Evolutionary conservation across 306 rosid genomes (phyloP).

Genomic region (Potentilla sterilis): DNA sequence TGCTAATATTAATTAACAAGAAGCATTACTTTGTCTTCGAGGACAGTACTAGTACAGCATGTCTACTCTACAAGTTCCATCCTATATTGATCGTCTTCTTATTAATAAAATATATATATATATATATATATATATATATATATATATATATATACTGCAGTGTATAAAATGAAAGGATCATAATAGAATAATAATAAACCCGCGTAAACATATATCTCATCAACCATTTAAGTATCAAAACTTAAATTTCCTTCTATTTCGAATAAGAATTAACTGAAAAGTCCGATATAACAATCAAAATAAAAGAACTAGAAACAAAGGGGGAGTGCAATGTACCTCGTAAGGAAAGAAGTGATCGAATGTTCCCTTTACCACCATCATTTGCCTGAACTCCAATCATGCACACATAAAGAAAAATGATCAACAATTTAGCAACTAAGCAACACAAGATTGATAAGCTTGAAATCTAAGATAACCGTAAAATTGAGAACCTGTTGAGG

Average conservation of each 20-base stretch:
- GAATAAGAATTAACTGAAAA: background rate
- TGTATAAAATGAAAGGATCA: background rate
- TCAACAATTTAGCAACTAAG: background rate
- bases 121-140: too few relatives aligned
- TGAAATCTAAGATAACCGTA: background rate
- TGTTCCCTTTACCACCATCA: slow-evolving; percentile 38
- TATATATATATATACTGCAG: background rate
- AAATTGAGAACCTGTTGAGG: slow-evolving; percentile 43
- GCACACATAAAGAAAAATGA: background rate
- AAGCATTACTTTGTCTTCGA: background rate
- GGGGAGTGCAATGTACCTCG: slow-evolving; percentile 47
- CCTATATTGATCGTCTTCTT: background rate
- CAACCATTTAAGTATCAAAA: background rate
- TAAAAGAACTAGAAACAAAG: background rate
- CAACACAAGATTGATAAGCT: background rate
- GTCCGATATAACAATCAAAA: background rate
- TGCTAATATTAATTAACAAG: background rate
- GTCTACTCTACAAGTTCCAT: background rate
- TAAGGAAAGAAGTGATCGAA: slow-evolving; percentile 55
- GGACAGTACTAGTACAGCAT: background rate
- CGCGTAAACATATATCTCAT: background rate
- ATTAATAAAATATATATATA: background rate
- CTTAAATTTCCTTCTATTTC: background rate
- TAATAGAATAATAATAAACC: background rate
- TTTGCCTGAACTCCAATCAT: slow-evolving; percentile 40